phyloP scores from a whole-genome alignment of 164 flowering plant species.

The Nymphaea colorata region DNA sequence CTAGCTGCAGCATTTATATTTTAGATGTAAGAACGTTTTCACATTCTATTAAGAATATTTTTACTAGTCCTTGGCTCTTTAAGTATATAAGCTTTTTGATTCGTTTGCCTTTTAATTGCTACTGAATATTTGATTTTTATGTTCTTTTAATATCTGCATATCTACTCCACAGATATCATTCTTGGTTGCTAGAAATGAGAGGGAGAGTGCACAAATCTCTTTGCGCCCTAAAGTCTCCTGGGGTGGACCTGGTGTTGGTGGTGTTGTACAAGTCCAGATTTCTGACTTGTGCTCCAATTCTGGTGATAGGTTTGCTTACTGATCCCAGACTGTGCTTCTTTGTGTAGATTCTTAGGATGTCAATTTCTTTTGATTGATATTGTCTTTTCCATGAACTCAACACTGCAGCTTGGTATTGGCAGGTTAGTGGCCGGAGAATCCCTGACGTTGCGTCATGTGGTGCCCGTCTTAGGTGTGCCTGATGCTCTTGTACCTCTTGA shows the following conservation, averaged over 20 bases:
- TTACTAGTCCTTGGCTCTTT: background rate
- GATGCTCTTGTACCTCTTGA: constrained; percentile 98
- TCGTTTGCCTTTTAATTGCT: background rate
- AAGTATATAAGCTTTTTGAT: background rate
- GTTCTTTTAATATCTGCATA: too few relatives aligned
- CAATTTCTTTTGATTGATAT: background rate
- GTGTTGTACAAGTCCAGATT: constrained; percentile 72
- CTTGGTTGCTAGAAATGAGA: constrained; percentile 88
- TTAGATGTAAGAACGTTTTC: background rate
- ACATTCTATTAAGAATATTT: background rate
- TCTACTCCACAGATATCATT: constrained; percentile 49
- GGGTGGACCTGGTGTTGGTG: constrained; percentile 60
- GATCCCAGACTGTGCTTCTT: background rate
- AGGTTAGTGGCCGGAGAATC: constrained; percentile 75
- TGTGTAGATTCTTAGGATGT: background rate
- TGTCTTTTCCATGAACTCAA: background rate
- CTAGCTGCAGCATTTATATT: background rate
- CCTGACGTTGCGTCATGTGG: constrained; percentile 61
- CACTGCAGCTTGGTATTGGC: constrained; percentile 14
- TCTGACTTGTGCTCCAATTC: constrained; percentile 69
- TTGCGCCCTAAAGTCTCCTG: constrained; percentile 87
- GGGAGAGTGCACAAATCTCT: constrained; percentile 86
- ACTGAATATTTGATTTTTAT: constrained; percentile 10
- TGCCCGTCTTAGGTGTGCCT: constrained; percentile 85
- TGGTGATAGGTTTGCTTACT: constrained; percentile 63